These are phyloP conservation scores for Pelargonium exstipulatum DNA, from an alignment of 441 rosid genomes.

Conservation along the genomic window DNA sequence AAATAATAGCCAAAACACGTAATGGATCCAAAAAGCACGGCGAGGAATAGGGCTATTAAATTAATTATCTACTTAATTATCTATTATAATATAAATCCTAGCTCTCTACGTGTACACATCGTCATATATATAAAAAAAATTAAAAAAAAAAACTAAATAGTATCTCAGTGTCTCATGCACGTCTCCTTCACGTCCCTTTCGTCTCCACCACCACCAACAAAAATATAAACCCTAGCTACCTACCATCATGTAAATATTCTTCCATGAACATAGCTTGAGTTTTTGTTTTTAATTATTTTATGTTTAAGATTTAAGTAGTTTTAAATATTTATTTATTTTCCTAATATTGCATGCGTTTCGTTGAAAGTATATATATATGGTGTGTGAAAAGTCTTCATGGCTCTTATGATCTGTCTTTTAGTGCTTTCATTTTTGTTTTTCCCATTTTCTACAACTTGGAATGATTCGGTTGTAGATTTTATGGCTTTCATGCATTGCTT, in stretches of 20 bases:
- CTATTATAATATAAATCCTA: background rate
- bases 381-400: slow-evolving; percentile 20
- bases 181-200: slow-evolving; percentile 57
- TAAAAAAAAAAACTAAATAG: background rate
- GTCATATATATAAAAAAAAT: background rate
- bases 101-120: background rate
- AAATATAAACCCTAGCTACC: slow-evolving; percentile 19
- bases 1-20: slow-evolving; percentile 10
- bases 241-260: slow-evolving; percentile 27
- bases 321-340: too few species aligned
- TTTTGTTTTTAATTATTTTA: too few species aligned
- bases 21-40: slow-evolving; percentile 43
- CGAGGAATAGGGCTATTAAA: slow-evolving; percentile 25
- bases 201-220: slow-evolving; percentile 14
- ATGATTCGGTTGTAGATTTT: slow-evolving; percentile 71
- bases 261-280: background rate
- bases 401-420: slow-evolving; percentile 37
- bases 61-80: background rate
- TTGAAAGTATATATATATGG: too few species aligned
- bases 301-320: too few species aligned
- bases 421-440: slow-evolving; percentile 33
- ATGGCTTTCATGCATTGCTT: slow-evolving; percentile 72
- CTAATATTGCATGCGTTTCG: too few species aligned
- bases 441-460: slow-evolving; percentile 41
- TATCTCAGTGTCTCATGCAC: slow-evolving; percentile 59